Conservation (phyloP, 2,329 filamentous ascomycete species). For the Davidsoniella australis region DNA sequence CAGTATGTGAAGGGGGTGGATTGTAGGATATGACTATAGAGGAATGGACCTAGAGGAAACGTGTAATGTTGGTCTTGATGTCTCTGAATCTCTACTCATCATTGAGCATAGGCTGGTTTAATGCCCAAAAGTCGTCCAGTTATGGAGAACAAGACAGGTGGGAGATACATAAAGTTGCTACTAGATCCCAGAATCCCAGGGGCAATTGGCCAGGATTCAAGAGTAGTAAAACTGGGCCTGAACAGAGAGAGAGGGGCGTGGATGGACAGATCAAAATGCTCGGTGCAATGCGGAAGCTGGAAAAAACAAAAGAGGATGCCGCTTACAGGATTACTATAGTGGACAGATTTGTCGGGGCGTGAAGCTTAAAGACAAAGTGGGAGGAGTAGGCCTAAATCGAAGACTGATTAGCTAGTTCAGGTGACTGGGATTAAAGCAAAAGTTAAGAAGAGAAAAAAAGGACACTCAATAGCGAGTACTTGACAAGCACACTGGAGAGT, state of each 20-base stretch:
- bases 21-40: not conserved
- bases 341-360: not conserved
- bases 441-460: no score
- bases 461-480: no score
- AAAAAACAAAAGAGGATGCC: not conserved
- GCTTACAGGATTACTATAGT: not conserved
- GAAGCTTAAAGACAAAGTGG: no score
- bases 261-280: not conserved
- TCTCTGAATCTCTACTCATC: not conserved
- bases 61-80: constrained; percentile 8
- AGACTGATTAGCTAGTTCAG: no score
- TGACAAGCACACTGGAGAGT: no score
- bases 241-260: constrained; percentile 7
- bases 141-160: no score
- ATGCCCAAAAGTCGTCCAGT: not conserved
- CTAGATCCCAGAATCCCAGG: constrained; percentile 4
- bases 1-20: no score
- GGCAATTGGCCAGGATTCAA: constrained; percentile 2
- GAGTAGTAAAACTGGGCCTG: constrained; percentile 5
- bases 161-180: not conserved
- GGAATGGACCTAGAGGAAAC: constrained; percentile 5
- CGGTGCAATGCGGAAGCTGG: not conserved
- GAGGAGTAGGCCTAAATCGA: no score
- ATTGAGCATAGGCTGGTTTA: not conserved
- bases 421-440: no score